Evolutionary conservation across 208 protist species (phyloP).

Genomic region (Wallacemonas sp.): DNA sequence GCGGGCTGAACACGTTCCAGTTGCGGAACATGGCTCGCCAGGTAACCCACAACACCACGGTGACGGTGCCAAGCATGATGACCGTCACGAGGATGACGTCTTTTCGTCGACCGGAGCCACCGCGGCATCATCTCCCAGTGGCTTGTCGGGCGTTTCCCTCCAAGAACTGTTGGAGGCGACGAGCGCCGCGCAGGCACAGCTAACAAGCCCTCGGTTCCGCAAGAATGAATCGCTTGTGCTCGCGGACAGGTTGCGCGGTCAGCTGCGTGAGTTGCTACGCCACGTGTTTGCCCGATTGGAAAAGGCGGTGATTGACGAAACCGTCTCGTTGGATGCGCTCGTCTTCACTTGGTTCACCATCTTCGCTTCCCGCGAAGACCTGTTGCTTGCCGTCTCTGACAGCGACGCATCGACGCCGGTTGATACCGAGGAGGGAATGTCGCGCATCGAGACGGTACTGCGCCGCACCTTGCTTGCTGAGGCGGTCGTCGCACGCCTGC

Average conservation of each 20-base stretch:
- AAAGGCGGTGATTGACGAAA: slow-evolving; percentile 35
- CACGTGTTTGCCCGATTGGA: slow-evolving; percentile 43
- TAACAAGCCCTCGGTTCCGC: slow-evolving; percentile 31
- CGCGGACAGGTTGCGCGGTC: slow-evolving; percentile 12
- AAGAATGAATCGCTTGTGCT: slow-evolving; percentile 23
- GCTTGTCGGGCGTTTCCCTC: slow-evolving; percentile 25
- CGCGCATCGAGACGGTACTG: slow-evolving; percentile 23
- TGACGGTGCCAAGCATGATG: not conserved
- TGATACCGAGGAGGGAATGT: slow-evolving; percentile 10
- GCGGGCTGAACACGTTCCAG: slow-evolving; percentile 7
- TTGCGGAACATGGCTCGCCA: too few species aligned
- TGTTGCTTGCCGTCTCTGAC: slow-evolving; percentile 16
- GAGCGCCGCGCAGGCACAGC: slow-evolving; percentile 18
- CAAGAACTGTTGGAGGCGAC: slow-evolving; percentile 46
- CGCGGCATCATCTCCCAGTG: not conserved
- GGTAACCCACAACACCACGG: slow-evolving; percentile 2
- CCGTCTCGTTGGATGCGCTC: slow-evolving; percentile 53
- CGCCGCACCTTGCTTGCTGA: not conserved
- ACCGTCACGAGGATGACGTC: slow-evolving; percentile 10
- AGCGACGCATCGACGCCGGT: not conserved
- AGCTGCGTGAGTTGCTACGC: slow-evolving; percentile 19
- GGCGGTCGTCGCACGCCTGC: not conserved
- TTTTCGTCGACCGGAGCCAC: slow-evolving; percentile 4
- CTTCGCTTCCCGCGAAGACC: slow-evolving; percentile 20
- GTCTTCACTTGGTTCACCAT: slow-evolving; percentile 51